Evolutionary conservation across 495 filamentous ascomycete genomes (phyloP).

Genomic region (Hypoxylon subgilvum): DNA sequence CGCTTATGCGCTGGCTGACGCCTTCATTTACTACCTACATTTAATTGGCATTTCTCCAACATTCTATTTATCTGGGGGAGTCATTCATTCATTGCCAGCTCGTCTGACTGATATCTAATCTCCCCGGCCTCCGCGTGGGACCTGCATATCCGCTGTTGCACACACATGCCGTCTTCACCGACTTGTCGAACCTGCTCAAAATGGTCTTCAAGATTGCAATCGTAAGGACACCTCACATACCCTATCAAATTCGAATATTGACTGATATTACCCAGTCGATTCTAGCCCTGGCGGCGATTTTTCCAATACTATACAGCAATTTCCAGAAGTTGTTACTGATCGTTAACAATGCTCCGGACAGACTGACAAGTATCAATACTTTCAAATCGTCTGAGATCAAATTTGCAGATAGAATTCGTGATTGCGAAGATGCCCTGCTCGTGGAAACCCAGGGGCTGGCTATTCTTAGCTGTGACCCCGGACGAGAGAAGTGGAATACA

Average conservation of each 20-base stretch:
- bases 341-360: conserved; percentile 37
- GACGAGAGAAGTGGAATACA: conserved; percentile 56
- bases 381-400: conserved; percentile 41
- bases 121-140: too few relatives aligned
- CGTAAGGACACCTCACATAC: conserved; percentile 17
- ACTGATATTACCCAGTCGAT: conserved; percentile 12
- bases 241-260: background rate
- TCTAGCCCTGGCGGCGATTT: conserved; percentile 26
- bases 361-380: conserved; percentile 37
- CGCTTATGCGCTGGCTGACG: too few relatives aligned
- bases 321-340: conserved; percentile 15
- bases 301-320: conserved; percentile 21
- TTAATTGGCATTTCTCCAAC: too few relatives aligned
- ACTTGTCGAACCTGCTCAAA: background rate
- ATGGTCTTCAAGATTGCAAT: conserved; percentile 30
- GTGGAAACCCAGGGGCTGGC: conserved; percentile 45
- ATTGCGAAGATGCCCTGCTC: conserved; percentile 55
- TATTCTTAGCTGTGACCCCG: conserved; percentile 51
- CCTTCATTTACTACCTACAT: too few relatives aligned
- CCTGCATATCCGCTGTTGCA: too few relatives aligned
- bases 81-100: too few relatives aligned
- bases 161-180: background rate
- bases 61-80: too few relatives aligned
- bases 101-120: too few relatives aligned
- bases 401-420: conserved; percentile 48